Conservation (phyloP, 768 basidiomycete species). For the Leccinum subgranulosum region DNA sequence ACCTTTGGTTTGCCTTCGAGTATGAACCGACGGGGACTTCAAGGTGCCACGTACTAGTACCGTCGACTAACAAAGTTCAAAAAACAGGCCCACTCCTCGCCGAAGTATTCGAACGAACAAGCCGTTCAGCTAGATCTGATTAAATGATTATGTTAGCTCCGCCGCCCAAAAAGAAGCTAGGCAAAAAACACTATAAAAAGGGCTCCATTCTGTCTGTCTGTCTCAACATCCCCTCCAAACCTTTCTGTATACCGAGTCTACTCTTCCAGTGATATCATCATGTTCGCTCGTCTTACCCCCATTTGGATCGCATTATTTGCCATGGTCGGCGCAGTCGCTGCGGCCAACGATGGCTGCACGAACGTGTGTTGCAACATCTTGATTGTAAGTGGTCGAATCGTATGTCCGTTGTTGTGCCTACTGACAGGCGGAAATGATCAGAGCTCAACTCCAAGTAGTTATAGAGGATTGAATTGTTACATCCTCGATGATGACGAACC, state of each 20-base stretch:
- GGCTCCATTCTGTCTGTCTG: neutral
- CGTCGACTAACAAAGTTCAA: too few species aligned
- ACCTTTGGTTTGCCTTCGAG: too few species aligned
- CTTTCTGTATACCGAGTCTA: neutral
- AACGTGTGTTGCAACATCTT: neutral
- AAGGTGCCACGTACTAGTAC: too few species aligned
- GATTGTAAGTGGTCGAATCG: too few species aligned
- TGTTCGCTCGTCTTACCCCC: conserved; percentile 5
- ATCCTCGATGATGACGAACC: too few species aligned
- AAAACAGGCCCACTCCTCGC: too few species aligned
- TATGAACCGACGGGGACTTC: too few species aligned
- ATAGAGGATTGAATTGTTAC: too few species aligned
- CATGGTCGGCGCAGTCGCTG: neutral
- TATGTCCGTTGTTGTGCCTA: too few species aligned
- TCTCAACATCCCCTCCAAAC: too few species aligned
- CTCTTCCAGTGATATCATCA: neutral
- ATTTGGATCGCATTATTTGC: neutral
- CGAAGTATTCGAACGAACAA: too few species aligned
- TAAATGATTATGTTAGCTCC: neutral
- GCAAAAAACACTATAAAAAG: neutral
- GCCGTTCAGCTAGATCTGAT: neutral
- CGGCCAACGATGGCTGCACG: neutral
- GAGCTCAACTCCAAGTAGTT: fast-evolving
- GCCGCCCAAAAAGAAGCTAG: neutral
- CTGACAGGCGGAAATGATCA: too few species aligned